phyloP scores from a whole-genome alignment of 257 asterid genomes.

The Linderniella brevidens region DNA sequence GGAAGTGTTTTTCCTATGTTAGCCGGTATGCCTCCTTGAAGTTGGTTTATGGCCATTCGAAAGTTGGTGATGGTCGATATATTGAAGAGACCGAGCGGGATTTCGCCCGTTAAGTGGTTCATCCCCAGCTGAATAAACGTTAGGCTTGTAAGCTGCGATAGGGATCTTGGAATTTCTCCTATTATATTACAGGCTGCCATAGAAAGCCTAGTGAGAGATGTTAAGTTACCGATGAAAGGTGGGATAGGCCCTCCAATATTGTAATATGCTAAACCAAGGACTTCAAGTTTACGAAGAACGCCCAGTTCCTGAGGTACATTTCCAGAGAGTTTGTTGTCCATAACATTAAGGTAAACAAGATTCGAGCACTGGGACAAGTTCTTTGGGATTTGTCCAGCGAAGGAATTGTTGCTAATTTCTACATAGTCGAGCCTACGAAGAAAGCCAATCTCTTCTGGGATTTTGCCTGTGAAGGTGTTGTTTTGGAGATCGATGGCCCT shows the following conservation, averaged over 20 bases:
- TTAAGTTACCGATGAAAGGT: conserved; percentile 16
- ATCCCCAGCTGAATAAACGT: conserved; percentile 9
- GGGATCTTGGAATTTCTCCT: conserved; percentile 18
- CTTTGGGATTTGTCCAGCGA: conserved; percentile 21
- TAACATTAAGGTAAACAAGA: conserved; percentile 10
- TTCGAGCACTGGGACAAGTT: conserved; percentile 13
- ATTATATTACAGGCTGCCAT: conserved; percentile 10
- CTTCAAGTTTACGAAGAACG: conserved; percentile 13
- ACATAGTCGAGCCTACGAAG: conserved; percentile 11
- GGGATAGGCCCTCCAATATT: conserved; percentile 17
- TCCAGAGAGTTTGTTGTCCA: conserved; percentile 12
- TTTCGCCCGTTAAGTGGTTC: conserved; percentile 14
- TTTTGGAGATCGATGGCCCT: conserved; percentile 11
- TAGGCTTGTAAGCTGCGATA: conserved; percentile 12
- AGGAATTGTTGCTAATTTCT: conserved; percentile 15
- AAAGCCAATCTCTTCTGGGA: conserved; percentile 20
- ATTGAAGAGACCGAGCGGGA: conserved; percentile 17
- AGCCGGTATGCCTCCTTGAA: conserved; percentile 18
- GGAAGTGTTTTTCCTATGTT: conserved; percentile 15
- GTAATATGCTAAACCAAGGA: conserved; percentile 12
- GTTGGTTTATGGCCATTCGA: conserved; percentile 5
- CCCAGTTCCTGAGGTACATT: conserved; percentile 11
- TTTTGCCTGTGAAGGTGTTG: conserved; percentile 16
- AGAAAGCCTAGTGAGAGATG: conserved; percentile 5
- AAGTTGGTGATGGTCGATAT: conserved; percentile 11